Conservation (phyloP, 495 filamentous ascomycete species). For the Penicillium manginii region DNA sequence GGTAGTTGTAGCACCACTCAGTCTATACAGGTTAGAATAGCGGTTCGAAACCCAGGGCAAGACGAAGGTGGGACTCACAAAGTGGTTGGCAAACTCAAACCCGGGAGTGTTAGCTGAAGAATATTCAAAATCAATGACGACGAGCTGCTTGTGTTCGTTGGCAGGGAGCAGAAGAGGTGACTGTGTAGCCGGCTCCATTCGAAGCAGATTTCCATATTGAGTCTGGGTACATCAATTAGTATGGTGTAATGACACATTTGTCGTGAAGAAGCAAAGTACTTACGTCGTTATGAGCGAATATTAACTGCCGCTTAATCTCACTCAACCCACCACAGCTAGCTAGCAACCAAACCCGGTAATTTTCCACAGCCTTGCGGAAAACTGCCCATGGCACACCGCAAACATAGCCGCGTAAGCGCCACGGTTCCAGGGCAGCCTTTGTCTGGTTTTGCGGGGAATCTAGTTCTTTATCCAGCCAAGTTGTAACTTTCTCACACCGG, state of each 20-base stretch:
- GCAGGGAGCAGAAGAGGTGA: conserved; percentile 87
- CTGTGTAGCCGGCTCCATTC: conserved; percentile 79
- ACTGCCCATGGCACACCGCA: conserved; percentile 83
- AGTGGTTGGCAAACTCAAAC: conserved; percentile 96
- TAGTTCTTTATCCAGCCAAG: conserved; percentile 74
- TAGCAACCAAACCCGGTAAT: conserved; percentile 74
- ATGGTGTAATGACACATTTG: background rate
- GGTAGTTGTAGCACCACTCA: conserved; percentile 99
- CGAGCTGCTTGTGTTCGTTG: conserved; percentile 90
- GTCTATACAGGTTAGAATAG: conserved; percentile 43
- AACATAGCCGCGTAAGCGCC: conserved; percentile 73
- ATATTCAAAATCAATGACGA: conserved; percentile 99
- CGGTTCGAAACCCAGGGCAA: no score
- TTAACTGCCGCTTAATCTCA: conserved; percentile 71
- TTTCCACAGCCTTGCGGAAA: conserved; percentile 76
- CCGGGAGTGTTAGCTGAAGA: conserved; percentile 86
- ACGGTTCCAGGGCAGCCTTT: conserved; percentile 47
- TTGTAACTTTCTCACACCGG: conserved; percentile 75
- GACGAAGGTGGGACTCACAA: conserved; percentile 54
- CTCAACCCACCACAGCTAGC: conserved; percentile 68
- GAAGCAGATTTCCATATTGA: conserved; percentile 97
- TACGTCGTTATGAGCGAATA: conserved; percentile 98
- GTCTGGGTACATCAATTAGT: conserved; percentile 59
- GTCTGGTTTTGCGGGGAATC: conserved; percentile 43
- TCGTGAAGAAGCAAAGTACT: conserved; percentile 32